Evolutionary conservation across 441 rosid species (phyloP).

Genomic region (Monsonia emarginata): DNA sequence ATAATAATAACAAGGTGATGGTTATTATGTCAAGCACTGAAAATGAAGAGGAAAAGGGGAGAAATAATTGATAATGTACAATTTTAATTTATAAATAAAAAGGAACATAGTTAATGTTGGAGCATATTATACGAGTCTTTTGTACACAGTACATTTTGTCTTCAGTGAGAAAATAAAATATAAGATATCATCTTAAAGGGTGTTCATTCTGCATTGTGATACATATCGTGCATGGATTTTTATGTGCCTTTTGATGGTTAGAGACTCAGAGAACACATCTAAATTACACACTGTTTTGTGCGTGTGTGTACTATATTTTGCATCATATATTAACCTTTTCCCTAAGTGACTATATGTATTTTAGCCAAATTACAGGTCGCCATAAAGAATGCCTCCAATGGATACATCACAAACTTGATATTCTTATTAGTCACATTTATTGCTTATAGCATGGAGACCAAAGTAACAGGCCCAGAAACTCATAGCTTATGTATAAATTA

Average conservation of each 20-base stretch:
- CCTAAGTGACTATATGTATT: not conserved
- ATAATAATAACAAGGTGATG: not conserved
- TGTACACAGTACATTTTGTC: not conserved
- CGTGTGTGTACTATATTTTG: not conserved
- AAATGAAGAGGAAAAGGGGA: not conserved
- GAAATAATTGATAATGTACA: not conserved
- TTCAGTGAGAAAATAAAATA: not conserved
- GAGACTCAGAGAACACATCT: not conserved
- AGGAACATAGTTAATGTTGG: no score
- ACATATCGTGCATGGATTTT: not conserved
- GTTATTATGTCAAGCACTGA: not conserved
- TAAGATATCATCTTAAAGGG: not conserved
- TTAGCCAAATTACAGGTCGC: no score
- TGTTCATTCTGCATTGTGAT: constrained; percentile 1
- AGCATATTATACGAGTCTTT: not conserved
- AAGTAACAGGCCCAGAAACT: not conserved
- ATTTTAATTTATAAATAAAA: no score
- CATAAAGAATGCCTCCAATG: not conserved
- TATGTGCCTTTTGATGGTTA: not conserved
- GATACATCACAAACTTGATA: not conserved
- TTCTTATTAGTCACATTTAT: no score
- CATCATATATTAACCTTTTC: not conserved
- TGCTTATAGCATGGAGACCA: not conserved
- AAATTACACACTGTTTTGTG: not conserved
- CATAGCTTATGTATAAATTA: no score